Evolutionary conservation across 208 protist genomes (phyloP).

Genomic region (Lotmaria passim): DNA sequence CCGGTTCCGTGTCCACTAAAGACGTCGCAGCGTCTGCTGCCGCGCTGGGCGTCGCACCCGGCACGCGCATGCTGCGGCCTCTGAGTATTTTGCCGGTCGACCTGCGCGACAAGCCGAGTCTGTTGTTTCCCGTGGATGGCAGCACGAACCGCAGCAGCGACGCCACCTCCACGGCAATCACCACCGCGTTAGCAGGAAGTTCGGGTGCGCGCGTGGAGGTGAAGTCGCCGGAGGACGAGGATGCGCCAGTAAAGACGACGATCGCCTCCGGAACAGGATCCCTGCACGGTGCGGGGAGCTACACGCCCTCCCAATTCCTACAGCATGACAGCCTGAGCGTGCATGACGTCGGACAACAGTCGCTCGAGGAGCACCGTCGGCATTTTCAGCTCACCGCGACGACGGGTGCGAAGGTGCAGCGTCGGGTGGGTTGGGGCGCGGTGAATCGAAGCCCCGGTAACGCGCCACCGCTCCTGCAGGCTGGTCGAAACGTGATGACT

Average conservation of each 20-base stretch:
- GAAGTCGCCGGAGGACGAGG: not conserved
- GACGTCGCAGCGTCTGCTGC: not conserved
- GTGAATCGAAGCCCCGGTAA: no score
- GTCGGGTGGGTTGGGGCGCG: not conserved
- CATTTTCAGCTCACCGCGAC: slow-evolving; percentile 28
- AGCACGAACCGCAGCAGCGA: not conserved
- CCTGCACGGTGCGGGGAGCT: not conserved
- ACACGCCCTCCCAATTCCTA: not conserved
- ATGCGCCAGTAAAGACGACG: not conserved
- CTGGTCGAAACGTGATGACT: not conserved
- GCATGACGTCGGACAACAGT: slow-evolving; percentile 35
- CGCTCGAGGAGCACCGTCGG: slow-evolving; percentile 34
- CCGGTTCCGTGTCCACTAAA: not conserved
- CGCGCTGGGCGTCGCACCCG: not conserved
- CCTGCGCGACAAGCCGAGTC: not conserved
- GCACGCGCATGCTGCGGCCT: slow-evolving; percentile 19
- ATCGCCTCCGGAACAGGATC: slow-evolving; percentile 14
- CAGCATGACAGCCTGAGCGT: slow-evolving; percentile 15
- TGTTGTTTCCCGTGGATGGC: not conserved
- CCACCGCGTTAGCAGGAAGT: not conserved
- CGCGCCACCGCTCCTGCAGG: no score
- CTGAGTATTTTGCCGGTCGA: not conserved
- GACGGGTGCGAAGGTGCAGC: slow-evolving; percentile 1
- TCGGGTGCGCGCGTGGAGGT: not conserved
- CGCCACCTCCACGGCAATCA: not conserved